Evolutionary conservation across 2,329 filamentous ascomycete species (phyloP), one percentile per base, ranked within the genome.

Genomic region (Botrytis hyacinthi): DNA sequence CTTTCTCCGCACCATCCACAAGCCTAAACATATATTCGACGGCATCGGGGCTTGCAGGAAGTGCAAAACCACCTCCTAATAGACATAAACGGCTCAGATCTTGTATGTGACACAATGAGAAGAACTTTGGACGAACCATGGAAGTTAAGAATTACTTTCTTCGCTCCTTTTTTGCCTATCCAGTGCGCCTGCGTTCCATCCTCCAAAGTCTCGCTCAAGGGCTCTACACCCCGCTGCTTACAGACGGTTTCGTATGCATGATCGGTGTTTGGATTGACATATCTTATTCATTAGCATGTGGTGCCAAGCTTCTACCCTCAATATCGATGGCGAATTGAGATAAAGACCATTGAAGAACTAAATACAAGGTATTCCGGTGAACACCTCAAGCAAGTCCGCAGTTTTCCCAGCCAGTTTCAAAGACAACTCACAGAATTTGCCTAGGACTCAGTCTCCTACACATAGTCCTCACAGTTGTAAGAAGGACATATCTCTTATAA

Each of bases 41-140:
- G 78, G 88, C 86, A 60, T 82, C 85, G 10, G 83, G 75, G 9
- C 80, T 81, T 12, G 83, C 84, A 3, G 87, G 83, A 12, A 88
- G 73, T 3, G 84, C 84, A 77, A 88, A 91, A 8, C 89, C 89
- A 62, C 89, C 89, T 26, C 87, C 86, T 88, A 37, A 35, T 54
- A 14, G 18, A 26, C 32, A 54, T 37, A 1, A 67, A 54, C 37
- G 3, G 8, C 40, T 63, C 70, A 32, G 73, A 71, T 22, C 8
- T 51, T 5, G 54, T n/a, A 22, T 42, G 16, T 46, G 26, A 10
- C 12, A 7, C 22, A 22, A 2, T 12, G 51, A 29, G 42, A 29
- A 29, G 37, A 46, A 66, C 44, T 51, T 20, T 59, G 7, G 20
- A 66, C 74, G 35, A 75, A 82, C 85, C 85, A 75, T 87, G 85